Evolutionary conservation across 345 rosid genomes (phyloP).

Genomic region (Corymbia maculata): DNA sequence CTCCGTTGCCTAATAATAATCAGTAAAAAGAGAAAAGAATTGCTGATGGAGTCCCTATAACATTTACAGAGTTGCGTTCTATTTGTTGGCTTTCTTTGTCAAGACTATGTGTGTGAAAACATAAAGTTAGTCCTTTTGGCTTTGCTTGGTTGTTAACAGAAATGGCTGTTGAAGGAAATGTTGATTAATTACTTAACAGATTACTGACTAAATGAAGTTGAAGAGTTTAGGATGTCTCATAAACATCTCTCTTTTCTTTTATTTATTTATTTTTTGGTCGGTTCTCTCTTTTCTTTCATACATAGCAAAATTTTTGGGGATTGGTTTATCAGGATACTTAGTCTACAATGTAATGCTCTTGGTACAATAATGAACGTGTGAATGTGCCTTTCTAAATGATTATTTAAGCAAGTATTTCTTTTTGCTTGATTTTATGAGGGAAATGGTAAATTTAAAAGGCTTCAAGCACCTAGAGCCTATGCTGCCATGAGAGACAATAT

Average conservation of each 20-base stretch:
- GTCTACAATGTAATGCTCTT: neutral
- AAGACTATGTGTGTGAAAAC: neutral
- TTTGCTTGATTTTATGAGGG: neutral
- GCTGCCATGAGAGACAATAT: neutral
- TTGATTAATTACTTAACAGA: neutral
- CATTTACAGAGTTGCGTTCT: neutral
- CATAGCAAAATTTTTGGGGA: neutral
- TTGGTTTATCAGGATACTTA: neutral
- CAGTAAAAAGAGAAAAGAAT: neutral
- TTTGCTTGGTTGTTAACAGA: neutral
- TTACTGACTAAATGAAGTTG: neutral
- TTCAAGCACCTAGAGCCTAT: neutral
- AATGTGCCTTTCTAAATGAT: neutral
- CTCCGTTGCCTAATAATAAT: neutral
- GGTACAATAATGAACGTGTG: neutral
- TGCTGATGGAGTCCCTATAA: neutral
- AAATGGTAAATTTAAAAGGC: neutral
- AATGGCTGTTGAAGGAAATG: neutral
- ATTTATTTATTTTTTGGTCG: too few relatives aligned
- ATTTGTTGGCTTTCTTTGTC: neutral
- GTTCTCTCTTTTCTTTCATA: neutral
- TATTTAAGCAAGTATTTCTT: neutral
- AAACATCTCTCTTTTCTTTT: neutral
- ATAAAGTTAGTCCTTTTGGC: neutral
- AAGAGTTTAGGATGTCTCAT: neutral